Evolutionary conservation across 2,329 filamentous ascomycete species (phyloP).

Genomic region (Calonectria hongkongensis): DNA sequence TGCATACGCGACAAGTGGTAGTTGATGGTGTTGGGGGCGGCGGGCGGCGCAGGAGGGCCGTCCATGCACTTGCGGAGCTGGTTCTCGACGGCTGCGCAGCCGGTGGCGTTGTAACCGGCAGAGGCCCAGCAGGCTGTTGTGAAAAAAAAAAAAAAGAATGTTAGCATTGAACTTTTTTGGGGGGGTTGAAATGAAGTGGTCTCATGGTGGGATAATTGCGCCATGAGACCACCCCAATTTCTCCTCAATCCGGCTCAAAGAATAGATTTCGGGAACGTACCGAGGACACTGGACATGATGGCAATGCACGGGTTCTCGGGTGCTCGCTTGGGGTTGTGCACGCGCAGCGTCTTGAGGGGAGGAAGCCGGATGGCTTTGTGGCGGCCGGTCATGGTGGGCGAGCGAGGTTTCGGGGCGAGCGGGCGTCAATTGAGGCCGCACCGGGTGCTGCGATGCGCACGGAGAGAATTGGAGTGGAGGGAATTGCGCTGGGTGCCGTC

Average conservation of each 20-base stretch:
- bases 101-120: conserved; percentile 78
- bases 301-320: conserved; percentile 72
- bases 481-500: not conserved
- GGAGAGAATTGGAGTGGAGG: not conserved
- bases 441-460: not conserved
- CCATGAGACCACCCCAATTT: not conserved
- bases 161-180: conserved; percentile 4
- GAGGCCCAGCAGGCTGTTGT: conserved; percentile 87
- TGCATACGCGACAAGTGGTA: conserved; percentile 89
- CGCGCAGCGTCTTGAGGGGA: conserved; percentile 73
- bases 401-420: not conserved
- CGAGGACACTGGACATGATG: conserved; percentile 75
- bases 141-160: not conserved
- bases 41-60: conserved; percentile 73
- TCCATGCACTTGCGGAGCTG: conserved; percentile 86
- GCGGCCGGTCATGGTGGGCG: conserved; percentile 64
- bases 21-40: conserved; percentile 87
- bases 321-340: conserved; percentile 71
- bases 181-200: not conserved
- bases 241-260: not conserved
- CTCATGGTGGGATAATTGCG: not conserved
- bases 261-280: conserved; percentile 60
- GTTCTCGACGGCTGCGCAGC: conserved; percentile 76
- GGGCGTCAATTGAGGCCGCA: conserved; percentile 36
- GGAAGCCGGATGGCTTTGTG: conserved; percentile 75